Base-by-base conservation (phyloP, 2,329 filamentous ascomycete species). In the Nemania sp. region DNA sequence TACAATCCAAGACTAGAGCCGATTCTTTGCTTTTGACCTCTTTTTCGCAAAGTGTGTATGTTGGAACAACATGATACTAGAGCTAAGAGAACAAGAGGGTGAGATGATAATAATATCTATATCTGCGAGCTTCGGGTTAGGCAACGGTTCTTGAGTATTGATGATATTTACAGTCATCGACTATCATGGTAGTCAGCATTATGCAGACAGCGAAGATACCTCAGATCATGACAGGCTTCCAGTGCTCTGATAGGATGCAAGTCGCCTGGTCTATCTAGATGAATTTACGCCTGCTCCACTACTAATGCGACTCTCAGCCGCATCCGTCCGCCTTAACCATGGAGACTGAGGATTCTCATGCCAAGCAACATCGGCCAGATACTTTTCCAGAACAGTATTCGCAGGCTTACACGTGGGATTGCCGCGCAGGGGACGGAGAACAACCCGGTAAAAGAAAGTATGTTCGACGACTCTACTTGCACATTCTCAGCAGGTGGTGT, bases 161-260 rank as follows among this genome's bases (percentile, higher is more conserved):
- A n/a, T n/a, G 51, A 49, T 37, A 26, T 6, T 30, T 26, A 39
- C 39, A 34, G 36, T 49, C 50, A 37, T 46, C 36, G 30, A 15
- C 6, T 30, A 33, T 15, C 17, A 6, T n/a, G 20, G 30, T 19
- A 53, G 43, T 52, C 43, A 52, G 43, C 50, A 52, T 6, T 24
- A 49, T 54, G 40, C 41, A 49, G 26, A 15, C 33, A 45, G 40
- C 33, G 33, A 49, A 17, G 14, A 19, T 17, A 40, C 12, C 26
- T 54, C 51, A 49, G 33, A 49, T 54, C 51, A 45, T 45, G 12
- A 34, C 20, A 12, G 22, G 6, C n/a, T n/a, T n/a, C n/a, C n/a
- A 24, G 37, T 48, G 22, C 8, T 28, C 17, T 26, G 23, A 42
- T 7, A 31, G 23, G 22, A 49, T 36, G 19, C 51, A 45, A 33